Percentiles rank a stretch among this genome's conserved stretches.
Conservation (phyloP, 1,139 yeast genomes). For the Hemisphaericaspora xylanilytica region DNA sequence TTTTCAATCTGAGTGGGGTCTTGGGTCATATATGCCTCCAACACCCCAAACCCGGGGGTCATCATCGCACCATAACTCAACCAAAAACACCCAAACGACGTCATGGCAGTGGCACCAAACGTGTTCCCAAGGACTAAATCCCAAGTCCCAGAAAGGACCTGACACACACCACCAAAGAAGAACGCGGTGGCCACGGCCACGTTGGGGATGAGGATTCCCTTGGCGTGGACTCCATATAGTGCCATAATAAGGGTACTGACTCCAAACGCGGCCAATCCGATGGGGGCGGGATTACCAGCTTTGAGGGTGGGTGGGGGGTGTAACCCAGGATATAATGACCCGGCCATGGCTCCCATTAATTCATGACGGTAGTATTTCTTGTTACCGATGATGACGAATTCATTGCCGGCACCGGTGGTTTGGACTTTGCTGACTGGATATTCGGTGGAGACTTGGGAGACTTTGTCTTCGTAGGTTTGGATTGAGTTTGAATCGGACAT, state of each 20-base stretch:
- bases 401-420: slow-evolving; percentile 23
- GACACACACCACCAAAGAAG: slow-evolving; percentile 44
- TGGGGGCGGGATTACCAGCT: slow-evolving; percentile 55
- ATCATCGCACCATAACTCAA: slow-evolving; percentile 32
- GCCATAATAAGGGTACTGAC: slow-evolving; percentile 43
- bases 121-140: slow-evolving; percentile 36
- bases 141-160: slow-evolving; percentile 48
- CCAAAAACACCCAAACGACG: slow-evolving; percentile 40
- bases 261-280: slow-evolving; percentile 52
- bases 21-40: slow-evolving; percentile 44
- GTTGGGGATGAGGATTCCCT: slow-evolving; percentile 30
- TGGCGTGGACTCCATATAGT: slow-evolving; percentile 34
- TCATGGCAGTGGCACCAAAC: slow-evolving; percentile 35
- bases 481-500: slow-evolving; percentile 6
- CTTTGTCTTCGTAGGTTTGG: slow-evolving; percentile 9
- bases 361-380: slow-evolving; percentile 33
- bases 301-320: slow-evolving; percentile 28
- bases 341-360: slow-evolving; percentile 21
- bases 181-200: slow-evolving; percentile 39
- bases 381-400: slow-evolving; percentile 29
- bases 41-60: slow-evolving; percentile 46
- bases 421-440: slow-evolving; percentile 18
- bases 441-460: slow-evolving; percentile 8
- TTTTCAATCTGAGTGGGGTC: slow-evolving; percentile 24
- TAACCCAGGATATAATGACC: slow-evolving; percentile 29